Conservation (phyloP, 2,329 filamentous ascomycete species). For the Aspergillus novoparasiticus region DNA sequence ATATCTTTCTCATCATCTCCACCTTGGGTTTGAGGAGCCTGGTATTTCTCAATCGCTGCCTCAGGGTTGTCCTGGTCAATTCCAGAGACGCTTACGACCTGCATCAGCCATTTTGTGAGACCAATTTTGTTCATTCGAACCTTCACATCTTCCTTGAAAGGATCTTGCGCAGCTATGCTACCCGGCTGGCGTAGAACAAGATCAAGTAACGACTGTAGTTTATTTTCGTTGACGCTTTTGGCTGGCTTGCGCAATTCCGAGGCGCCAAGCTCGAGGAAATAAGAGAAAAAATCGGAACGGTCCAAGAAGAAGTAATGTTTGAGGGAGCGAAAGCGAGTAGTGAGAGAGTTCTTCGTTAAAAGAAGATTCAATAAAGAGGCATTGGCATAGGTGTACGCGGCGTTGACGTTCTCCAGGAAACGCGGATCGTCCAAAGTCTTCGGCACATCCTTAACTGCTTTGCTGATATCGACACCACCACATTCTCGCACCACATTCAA, state of each 20-base stretch:
- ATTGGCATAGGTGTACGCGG: conserved; percentile 92
- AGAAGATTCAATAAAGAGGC: conserved; percentile 88
- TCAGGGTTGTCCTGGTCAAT: conserved; percentile 78
- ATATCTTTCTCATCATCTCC: conserved; percentile 80
- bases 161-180: conserved; percentile 88
- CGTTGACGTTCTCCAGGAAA: conserved; percentile 95
- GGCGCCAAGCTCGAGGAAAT: conserved; percentile 89
- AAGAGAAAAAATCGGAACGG: conserved; percentile 95
- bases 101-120: conserved; percentile 89
- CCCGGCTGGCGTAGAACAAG: conserved; percentile 94
- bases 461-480: conserved; percentile 90
- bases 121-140: conserved; percentile 96
- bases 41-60: conserved; percentile 67
- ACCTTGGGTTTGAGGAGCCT: conserved; percentile 67
- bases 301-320: conserved; percentile 99
- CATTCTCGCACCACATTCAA: conserved; percentile 97
- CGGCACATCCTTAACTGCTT: conserved; percentile 84
- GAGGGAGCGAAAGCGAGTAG: conserved; percentile 80
- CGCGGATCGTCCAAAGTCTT: conserved; percentile 86
- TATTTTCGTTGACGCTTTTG: conserved; percentile 84
- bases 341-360: conserved; percentile 87
- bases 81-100: conserved; percentile 94
- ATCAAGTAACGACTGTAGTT: conserved; percentile 93
- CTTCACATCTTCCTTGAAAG: conserved; percentile 98
- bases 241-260: conserved; percentile 90